phyloP scores from a whole-genome alignment of 2,329 filamentous ascomycete genomes.

The Blastomyces parvus region DNA sequence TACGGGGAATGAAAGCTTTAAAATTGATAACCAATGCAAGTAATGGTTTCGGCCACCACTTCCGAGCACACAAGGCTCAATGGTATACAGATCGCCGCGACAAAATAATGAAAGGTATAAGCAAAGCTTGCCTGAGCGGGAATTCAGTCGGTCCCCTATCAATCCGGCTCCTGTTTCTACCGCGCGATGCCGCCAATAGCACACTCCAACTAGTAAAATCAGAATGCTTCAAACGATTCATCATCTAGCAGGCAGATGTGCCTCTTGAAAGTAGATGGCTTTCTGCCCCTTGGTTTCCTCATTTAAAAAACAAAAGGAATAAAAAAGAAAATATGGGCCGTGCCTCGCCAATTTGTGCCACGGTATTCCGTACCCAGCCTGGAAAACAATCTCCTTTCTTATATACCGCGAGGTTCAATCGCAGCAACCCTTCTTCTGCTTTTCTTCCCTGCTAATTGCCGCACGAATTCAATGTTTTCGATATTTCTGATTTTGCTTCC shows the following conservation, averaged over 20 bases:
- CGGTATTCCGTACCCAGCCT: neutral
- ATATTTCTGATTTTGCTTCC: neutral
- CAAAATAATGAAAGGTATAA: neutral
- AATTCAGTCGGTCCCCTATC: neutral
- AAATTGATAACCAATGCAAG: neutral
- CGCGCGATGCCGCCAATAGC: neutral
- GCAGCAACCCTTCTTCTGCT: neutral
- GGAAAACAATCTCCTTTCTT: neutral
- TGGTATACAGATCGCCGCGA: neutral
- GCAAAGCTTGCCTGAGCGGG: neutral
- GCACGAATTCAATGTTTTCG: neutral
- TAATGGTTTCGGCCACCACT: neutral
- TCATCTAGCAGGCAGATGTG: neutral
- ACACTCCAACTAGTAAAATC: neutral
- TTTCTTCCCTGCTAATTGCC: neutral
- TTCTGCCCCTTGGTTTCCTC: neutral
- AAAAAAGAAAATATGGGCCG: slow-evolving; percentile 4
- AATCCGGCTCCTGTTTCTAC: neutral
- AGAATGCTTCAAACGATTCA: neutral
- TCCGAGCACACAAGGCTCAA: neutral
- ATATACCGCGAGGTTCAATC: neutral
- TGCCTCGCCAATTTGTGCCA: slow-evolving; percentile 1
- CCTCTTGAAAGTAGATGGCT: neutral
- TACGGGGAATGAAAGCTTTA: neutral
- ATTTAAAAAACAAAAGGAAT: neutral